Evolutionary conservation across 2,329 filamentous ascomycete genomes (phyloP).

Genomic region (Pseudovirgaria hyperparasitica): DNA sequence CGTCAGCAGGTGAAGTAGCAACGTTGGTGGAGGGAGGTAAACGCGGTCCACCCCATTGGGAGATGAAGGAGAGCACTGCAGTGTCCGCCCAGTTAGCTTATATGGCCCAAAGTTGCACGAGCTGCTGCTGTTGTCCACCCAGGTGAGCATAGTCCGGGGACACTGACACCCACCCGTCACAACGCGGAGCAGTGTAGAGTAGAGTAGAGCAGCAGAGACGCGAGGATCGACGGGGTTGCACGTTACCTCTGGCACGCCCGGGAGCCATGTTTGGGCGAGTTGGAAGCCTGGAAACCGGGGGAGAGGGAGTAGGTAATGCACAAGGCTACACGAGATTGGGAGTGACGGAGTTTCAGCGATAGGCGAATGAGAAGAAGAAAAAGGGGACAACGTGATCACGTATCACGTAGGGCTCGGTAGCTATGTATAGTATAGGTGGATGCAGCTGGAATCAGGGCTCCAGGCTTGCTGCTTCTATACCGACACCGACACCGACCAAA

Average conservation of each 20-base stretch:
- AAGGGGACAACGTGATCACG: not conserved
- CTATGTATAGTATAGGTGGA: no score
- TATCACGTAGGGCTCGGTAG: no score
- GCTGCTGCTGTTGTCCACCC: not conserved
- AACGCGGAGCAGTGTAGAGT: not conserved
- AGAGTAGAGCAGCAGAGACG: not conserved
- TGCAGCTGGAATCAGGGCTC: no score
- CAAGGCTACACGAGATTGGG: not conserved
- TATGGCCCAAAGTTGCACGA: constrained; percentile 1
- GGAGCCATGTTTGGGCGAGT: not conserved
- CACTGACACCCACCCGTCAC: not conserved
- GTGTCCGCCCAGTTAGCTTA: constrained; percentile 5
- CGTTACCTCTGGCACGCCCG: constrained; percentile 2
- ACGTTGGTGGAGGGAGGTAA: constrained; percentile 18
- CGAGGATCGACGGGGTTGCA: constrained; percentile 1
- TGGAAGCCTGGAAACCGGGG: not conserved
- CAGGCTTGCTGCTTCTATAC: no score
- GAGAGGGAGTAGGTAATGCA: constrained; percentile 1
- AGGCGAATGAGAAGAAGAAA: not conserved
- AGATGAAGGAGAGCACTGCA: constrained; percentile 80
- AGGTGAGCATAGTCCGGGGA: not conserved
- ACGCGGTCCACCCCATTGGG: constrained; percentile 52
- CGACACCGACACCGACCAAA: no score
- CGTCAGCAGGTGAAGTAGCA: constrained; percentile 12
- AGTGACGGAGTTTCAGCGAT: not conserved